These are phyloP conservation scores for Penicillium sp. DNA, from an alignment of 2,329 filamentous ascomycete genomes.

Conservation along the genomic window DNA sequence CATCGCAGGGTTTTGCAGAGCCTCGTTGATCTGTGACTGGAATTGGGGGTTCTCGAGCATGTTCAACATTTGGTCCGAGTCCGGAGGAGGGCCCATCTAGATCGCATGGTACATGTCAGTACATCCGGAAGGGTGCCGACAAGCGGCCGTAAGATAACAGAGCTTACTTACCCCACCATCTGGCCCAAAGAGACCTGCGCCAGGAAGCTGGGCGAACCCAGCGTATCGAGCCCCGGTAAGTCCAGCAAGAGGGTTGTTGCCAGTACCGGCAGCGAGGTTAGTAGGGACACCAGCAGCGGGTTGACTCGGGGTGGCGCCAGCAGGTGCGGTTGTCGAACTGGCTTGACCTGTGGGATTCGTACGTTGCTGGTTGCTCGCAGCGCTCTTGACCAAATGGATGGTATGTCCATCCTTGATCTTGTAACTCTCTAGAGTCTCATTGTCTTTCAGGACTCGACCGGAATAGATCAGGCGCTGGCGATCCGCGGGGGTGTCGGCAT, in stretches of 20 bases:
- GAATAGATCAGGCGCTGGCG: slow-evolving; percentile 96
- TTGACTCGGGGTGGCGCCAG: slow-evolving; percentile 33
- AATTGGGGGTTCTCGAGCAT: slow-evolving; percentile 89
- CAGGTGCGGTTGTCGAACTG: slow-evolving; percentile 34
- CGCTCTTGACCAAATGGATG: slow-evolving; percentile 93
- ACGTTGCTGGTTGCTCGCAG: slow-evolving; percentile 72
- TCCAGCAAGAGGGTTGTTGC: slow-evolving; percentile 85
- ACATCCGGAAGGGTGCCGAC: background rate
- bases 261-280: slow-evolving; percentile 52
- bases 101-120: slow-evolving; percentile 15
- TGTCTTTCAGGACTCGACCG: slow-evolving; percentile 92
- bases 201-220: slow-evolving; percentile 84
- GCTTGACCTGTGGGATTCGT: slow-evolving; percentile 55
- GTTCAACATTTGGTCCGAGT: slow-evolving; percentile 74
- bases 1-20: slow-evolving; percentile 90
- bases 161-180: slow-evolving; percentile 77
- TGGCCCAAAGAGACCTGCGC: slow-evolving; percentile 83
- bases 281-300: slow-evolving; percentile 45
- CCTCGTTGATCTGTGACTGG: slow-evolving; percentile 85
- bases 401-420: slow-evolving; percentile 97
- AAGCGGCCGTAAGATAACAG: background rate
- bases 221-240: slow-evolving; percentile 92
- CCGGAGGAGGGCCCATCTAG: slow-evolving; percentile 86
- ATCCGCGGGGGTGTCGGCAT: slow-evolving; percentile 81
- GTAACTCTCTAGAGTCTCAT: slow-evolving; percentile 77